A percentile compares a stretch with the other conserved stretches of the same genome.
Conservation (phyloP, 2,329 filamentous ascomycete genomes). For the Acrodontium crateriforme region DNA sequence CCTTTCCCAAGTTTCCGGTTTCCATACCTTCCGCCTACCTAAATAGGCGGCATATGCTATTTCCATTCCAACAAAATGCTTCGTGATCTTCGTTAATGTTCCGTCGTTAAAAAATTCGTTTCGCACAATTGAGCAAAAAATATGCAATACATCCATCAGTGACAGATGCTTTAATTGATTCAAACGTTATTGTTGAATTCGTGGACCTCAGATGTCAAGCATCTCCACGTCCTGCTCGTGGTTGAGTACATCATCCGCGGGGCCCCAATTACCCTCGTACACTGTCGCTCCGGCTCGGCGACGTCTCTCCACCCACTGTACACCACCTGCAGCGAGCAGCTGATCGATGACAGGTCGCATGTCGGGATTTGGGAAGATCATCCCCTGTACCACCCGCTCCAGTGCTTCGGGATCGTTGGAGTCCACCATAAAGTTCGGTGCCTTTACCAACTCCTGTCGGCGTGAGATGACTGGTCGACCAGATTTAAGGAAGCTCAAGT, state of each 20-base stretch:
- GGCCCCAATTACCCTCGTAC: constrained; percentile 92
- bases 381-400: constrained; percentile 71
- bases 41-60: too few relatives aligned
- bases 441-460: constrained; percentile 46
- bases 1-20: too few relatives aligned
- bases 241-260: constrained; percentile 48
- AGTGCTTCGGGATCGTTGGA: constrained; percentile 58
- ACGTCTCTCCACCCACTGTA: constrained; percentile 66
- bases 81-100: too few relatives aligned
- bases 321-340: constrained; percentile 56
- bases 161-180: too few relatives aligned
- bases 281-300: constrained; percentile 82
- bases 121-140: too few relatives aligned
- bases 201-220: constrained; percentile 43
- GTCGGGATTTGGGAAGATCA: constrained; percentile 65
- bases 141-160: too few relatives aligned
- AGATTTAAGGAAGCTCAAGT: constrained; percentile 25
- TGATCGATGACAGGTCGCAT: constrained; percentile 62
- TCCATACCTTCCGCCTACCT: too few relatives aligned
- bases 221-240: constrained; percentile 44
- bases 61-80: too few relatives aligned
- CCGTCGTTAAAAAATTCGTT: too few relatives aligned
- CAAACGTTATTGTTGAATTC: too few relatives aligned
- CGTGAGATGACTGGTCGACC: constrained; percentile 17
- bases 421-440: constrained; percentile 84